phyloP scores from a whole-genome alignment of 139 green algal genomes.

The Edaphochlamys debaryana region DNA sequence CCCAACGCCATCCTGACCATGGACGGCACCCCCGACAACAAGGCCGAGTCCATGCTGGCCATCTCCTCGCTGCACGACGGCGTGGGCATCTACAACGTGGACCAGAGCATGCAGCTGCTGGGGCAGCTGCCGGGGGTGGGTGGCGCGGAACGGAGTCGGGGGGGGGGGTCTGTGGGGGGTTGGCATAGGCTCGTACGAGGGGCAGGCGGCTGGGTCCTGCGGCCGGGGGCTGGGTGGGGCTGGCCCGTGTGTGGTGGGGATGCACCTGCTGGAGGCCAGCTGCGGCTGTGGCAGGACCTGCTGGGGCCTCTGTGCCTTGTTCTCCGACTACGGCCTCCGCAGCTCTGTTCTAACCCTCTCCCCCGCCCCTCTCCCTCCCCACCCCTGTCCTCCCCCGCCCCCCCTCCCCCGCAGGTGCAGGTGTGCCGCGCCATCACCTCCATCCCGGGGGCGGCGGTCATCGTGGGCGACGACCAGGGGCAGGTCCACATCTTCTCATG shows the following conservation, averaged over 20 bases:
- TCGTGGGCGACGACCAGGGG: constrained; percentile 30
- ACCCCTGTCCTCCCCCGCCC: too few species aligned
- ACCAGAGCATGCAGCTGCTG: constrained; percentile 33
- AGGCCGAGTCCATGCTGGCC: constrained; percentile 25
- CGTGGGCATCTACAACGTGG: constrained; percentile 34
- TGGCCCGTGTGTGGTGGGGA: too few species aligned
- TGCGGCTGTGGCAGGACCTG: too few species aligned
- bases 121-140: constrained; percentile 28
- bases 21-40: constrained; percentile 37
- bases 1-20: constrained; percentile 35
- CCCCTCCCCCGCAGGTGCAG: constrained; percentile 27
- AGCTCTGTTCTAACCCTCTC: too few species aligned
- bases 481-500: constrained; percentile 41
- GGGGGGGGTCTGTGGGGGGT: background rate
- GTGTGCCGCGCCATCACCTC: constrained; percentile 15
- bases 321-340: too few species aligned
- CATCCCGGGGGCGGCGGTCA: constrained; percentile 21
- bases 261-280: too few species aligned
- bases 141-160: background rate
- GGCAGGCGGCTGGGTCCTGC: too few species aligned
- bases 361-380: too few species aligned
- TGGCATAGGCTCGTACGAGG: too few species aligned
- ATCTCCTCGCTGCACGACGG: constrained; percentile 2
- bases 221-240: too few species aligned
- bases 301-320: too few species aligned